Conservation (phyloP, 2,329 filamentous ascomycete genomes). For the Tolypocladium inflatum region DNA sequence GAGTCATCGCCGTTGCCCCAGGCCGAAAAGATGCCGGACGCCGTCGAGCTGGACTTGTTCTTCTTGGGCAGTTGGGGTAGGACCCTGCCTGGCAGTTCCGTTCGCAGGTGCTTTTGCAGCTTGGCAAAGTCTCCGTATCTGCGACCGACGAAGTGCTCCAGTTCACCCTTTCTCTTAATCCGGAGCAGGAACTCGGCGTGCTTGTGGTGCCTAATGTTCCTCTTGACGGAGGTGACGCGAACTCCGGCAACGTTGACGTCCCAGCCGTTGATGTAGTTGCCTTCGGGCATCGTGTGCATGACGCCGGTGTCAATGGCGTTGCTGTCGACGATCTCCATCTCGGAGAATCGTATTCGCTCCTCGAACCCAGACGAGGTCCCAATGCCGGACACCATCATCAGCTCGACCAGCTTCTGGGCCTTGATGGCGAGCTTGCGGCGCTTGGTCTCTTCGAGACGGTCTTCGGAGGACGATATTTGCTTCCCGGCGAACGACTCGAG, state of each 20-base stretch:
- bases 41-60: slow-evolving; percentile 71
- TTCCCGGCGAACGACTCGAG: slow-evolving; percentile 96
- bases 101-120: slow-evolving; percentile 68
- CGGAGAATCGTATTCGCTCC: slow-evolving; percentile 90
- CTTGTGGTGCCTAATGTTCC: slow-evolving; percentile 81
- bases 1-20: slow-evolving; percentile 53
- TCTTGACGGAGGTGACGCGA: slow-evolving; percentile 68
- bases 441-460: slow-evolving; percentile 93
- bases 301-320: slow-evolving; percentile 87
- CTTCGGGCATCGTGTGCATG: slow-evolving; percentile 78
- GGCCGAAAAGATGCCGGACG: slow-evolving; percentile 45
- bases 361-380: slow-evolving; percentile 95
- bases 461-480: slow-evolving; percentile 93
- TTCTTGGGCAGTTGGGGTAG: slow-evolving; percentile 81
- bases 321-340: slow-evolving; percentile 92
- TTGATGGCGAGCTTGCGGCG: slow-evolving; percentile 84
- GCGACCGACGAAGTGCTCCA: slow-evolving; percentile 71
- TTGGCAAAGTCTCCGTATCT: slow-evolving; percentile 82
- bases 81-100: slow-evolving; percentile 84
- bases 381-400: slow-evolving; percentile 99
- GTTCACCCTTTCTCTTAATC: slow-evolving; percentile 66
- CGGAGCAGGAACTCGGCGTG: slow-evolving; percentile 91
- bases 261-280: slow-evolving; percentile 90
- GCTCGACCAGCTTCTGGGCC: slow-evolving; percentile 88
- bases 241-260: slow-evolving; percentile 93